Base-by-base conservation (phyloP, 2,329 filamentous ascomycete genomes). In the Coniochaeta pulveracea region DNA sequence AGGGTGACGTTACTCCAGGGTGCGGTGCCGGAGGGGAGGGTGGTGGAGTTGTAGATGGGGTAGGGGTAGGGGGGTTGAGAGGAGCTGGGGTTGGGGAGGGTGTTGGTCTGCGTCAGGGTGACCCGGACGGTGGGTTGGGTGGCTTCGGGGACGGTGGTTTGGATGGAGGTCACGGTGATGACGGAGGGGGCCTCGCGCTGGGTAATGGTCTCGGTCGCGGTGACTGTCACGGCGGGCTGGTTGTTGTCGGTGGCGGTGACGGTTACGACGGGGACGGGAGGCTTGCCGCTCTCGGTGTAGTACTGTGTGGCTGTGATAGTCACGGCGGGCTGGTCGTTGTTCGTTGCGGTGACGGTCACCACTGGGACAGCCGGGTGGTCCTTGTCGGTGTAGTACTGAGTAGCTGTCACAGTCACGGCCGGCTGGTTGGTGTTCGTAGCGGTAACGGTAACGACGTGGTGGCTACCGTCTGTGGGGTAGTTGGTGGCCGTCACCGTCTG, bases 241-340 rank as follows among this genome's bases (percentile, higher is more conserved):
- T 31, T 22, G 28, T 17, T 31, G 28, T 17, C 22, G 17, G 28
- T 31, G 17, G 15, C 15, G 18, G 28, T 31, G 18, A 19, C 14
- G 6, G 28, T 31, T 14, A 31, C 28, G 2, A 19, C 22, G 28
- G 18, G 28, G 18, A 31, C 17, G 2, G 28, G 28, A n/a, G n/a
- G n/a, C n/a, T n/a, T n/a, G n/a, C n/a, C n/a, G n/a, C n/a, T n/a
- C 16, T 3, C 15, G 16, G 18, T 16, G 16, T 19, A 7, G 16
- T 29, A 18, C 6, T n/a, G 3, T n/a, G 3, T 10, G 26, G 21
- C 21, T 23, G 21, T 8, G 8, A 23, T 8, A 8, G 21, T 23
- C 21, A n/a, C n/a, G n/a, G n/a, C n/a, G n/a, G n/a, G n/a, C n/a
- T n/a, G n/a, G n/a, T 23, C 8, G 8, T 8, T 31, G 6, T 31